Percentiles rank a stretch among this genome's conserved stretches.
Evolutionary conservation across 768 basidiomycete genomes (phyloP).

Genomic region (Myochromella boudieri): DNA sequence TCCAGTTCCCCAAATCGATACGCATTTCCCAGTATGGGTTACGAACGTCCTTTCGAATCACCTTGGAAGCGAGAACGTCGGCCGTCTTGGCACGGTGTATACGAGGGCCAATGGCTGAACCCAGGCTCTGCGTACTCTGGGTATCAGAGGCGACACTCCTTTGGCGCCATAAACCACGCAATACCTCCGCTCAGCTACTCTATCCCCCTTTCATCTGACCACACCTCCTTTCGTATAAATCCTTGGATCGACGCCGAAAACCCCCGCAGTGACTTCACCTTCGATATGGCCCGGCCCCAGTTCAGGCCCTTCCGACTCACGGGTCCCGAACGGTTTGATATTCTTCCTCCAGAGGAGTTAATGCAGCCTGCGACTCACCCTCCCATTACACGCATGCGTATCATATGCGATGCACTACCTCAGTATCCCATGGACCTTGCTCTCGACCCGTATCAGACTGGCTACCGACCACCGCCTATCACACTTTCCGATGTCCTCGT

Average conservation of each 20-base stretch:
- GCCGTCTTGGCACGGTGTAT: slow-evolving; percentile 11
- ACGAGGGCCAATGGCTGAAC: neutral
- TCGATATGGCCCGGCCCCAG: slow-evolving; percentile 52
- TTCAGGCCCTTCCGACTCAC: slow-evolving; percentile 45
- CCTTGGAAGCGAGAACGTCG: slow-evolving; percentile 3
- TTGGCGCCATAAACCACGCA: slow-evolving; percentile 24
- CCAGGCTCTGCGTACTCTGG: neutral
- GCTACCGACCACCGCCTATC: slow-evolving; percentile 40
- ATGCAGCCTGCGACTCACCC: slow-evolving; percentile 57
- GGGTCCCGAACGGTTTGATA: slow-evolving; percentile 34
- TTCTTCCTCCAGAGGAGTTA: slow-evolving; percentile 46
- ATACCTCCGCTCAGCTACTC: neutral
- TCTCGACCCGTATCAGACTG: slow-evolving; percentile 27
- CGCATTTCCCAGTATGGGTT: neutral
- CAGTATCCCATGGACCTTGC: slow-evolving; percentile 63
- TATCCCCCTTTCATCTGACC: neutral
- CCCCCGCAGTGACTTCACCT: slow-evolving; percentile 44
- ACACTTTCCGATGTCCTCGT: slow-evolving; percentile 59
- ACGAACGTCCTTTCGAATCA: slow-evolving; percentile 1
- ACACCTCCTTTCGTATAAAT: slow-evolving; percentile 33
- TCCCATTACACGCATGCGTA: slow-evolving; percentile 49
- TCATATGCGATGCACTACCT: slow-evolving; percentile 55
- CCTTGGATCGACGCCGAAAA: slow-evolving; percentile 55
- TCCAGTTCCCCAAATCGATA: slow-evolving; percentile 1
- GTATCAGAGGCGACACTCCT: slow-evolving; percentile 10